These are phyloP conservation scores for Trypanosoma avium DNA, from an alignment of 208 protist genomes.

Conservation along the genomic window DNA sequence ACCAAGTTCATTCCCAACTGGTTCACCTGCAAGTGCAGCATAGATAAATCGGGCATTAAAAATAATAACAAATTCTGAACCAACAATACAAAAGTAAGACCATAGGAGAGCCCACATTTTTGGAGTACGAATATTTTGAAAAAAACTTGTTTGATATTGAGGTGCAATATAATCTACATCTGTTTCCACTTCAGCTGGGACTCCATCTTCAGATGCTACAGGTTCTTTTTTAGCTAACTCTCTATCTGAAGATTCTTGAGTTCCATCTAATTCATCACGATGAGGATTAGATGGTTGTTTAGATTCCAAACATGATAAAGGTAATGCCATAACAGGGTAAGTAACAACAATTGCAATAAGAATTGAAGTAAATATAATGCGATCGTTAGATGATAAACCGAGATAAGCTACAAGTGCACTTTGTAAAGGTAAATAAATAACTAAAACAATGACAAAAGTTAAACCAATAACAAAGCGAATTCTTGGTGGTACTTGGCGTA, in stretches of 20 bases:
- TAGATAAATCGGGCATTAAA: conserved; percentile 20
- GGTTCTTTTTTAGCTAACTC: no score
- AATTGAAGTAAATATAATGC: no score
- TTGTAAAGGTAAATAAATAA: conserved; percentile 66
- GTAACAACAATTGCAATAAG: conserved; percentile 48
- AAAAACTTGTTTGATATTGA: conserved; percentile 25
- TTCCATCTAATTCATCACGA: no score
- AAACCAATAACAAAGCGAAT: conserved; percentile 67
- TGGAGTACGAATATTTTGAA: conserved; percentile 6
- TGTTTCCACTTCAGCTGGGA: conserved; percentile 3
- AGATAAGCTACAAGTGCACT: conserved; percentile 48
- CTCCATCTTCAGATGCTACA: background rate
- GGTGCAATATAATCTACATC: conserved; percentile 29
- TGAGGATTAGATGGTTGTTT: no score
- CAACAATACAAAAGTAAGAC: conserved; percentile 20
- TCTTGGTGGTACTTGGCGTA: conserved; percentile 64
- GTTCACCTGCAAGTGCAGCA: conserved; percentile 4
- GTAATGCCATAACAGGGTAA: conserved; percentile 56
- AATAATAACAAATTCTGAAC: conserved; percentile 20
- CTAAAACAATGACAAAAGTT: conserved; percentile 49
- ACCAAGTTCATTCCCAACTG: background rate
- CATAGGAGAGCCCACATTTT: conserved; percentile 14
- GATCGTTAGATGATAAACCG: conserved; percentile 26
- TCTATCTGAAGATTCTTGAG: no score
- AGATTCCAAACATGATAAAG: conserved; percentile 43